Base-by-base conservation (phyloP, 805 yeast genomes). In the Candida orba region DNA sequence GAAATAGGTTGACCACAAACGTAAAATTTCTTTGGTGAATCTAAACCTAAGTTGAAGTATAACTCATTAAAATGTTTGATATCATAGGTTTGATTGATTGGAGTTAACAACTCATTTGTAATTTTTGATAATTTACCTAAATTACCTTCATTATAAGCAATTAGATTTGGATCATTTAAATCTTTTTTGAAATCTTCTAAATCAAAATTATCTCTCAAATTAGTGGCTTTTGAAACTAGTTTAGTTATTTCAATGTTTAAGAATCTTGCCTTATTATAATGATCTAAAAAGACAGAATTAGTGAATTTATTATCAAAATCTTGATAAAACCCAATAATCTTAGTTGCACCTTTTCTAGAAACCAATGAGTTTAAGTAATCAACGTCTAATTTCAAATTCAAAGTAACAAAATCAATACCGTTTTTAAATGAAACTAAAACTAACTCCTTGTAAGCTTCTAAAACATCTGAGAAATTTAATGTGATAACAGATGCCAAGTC, bases 121-220 rank as follows among this genome's bases (percentile, higher is more conserved):
- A 87, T 86, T 49, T 95, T 75, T 1, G 95, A 84, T 46, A 89
- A 66, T 58, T 79, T 84, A 22, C 98, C 98, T 12, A 59, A 49
- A 34, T 69, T 75, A 8, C 93, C 83, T 84, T 83, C 79, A 61
- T 91, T 91, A 56, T 86, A 80, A 6, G 93, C 90, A 64, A 90
- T 77, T 59, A 91, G 69, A 3, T 95, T 96, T 27, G 60, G 55
- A 10, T 52, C 39, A 3, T 66, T 63, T 59, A 85, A 86, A 3
- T 60, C 30, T 1, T 66, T 48, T 59, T 90, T 77, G 69, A 91
- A 90, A 18, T 62, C 60, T 60, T 89, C 96, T 42, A 90, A 68
- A 2, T 62, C 65, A 48, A 84, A 64, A 62, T 90, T 91, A 59
- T 89, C 96, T 33, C 66, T 64, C 54, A 84, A 71, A 1, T 63